These are phyloP conservation scores for Cerrena zonata DNA, from an alignment of 1,284 basidiomycete genomes.

Conservation along the genomic window DNA sequence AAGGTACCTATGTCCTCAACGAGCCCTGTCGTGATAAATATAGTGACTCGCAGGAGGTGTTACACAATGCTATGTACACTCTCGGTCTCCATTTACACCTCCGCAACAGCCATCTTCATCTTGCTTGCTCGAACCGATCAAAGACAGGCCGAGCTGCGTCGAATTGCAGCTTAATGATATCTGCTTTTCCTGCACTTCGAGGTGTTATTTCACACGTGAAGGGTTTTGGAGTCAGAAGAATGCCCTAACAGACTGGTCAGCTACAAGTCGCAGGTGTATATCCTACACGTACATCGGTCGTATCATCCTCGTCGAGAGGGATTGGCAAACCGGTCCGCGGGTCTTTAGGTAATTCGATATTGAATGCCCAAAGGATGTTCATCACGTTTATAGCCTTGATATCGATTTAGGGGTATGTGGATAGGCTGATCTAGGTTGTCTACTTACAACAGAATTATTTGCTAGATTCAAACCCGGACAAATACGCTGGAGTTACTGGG, in stretches of 20 bases:
- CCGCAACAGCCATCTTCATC: no score
- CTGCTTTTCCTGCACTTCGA: constrained; percentile 3
- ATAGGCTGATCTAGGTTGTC: not conserved
- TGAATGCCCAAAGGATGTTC: constrained; percentile 13
- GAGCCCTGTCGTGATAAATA: no score
- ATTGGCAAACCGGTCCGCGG: constrained; percentile 2
- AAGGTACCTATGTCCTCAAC: no score
- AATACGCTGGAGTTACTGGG: constrained; percentile 10
- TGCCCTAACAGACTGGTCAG: no score
- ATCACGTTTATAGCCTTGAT: constrained; percentile 10
- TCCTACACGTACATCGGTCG: not conserved
- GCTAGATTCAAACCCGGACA: constrained; percentile 20
- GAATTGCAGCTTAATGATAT: constrained; percentile 7
- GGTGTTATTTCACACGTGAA: constrained; percentile 6
- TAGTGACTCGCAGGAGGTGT: no score
- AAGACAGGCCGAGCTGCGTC: not conserved
- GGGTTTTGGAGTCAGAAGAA: constrained; percentile 3
- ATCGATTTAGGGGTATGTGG: not conserved
- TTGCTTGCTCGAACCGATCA: not conserved
- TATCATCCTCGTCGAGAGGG: constrained; percentile 1
- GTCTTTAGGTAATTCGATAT: constrained; percentile 6
- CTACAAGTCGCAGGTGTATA: no score
- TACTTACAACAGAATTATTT: constrained; percentile 13
- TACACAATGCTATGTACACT: no score
- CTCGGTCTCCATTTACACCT: no score